Percentiles rank a stretch among this genome's conserved stretches.
These are phyloP conservation scores for Barnettozyma vustinii DNA, from an alignment of 805 yeast genomes.

Conservation along the genomic window DNA sequence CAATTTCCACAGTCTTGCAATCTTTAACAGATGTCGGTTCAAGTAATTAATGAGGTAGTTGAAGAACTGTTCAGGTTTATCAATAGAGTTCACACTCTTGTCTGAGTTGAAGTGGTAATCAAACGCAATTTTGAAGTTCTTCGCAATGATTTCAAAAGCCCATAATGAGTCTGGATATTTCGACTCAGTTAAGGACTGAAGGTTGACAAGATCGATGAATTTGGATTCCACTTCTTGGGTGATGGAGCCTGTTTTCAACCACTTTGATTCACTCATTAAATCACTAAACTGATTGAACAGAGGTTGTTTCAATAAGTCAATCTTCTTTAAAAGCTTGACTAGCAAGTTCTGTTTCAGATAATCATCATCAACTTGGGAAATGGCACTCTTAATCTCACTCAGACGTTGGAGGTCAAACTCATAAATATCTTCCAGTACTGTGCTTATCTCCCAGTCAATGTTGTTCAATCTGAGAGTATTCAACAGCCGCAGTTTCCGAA, in stretches of 20 bases:
- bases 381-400: constrained; percentile 6
- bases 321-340: constrained; percentile 7
- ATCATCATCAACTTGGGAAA: constrained; percentile 2
- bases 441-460: neutral
- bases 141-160: constrained; percentile 43
- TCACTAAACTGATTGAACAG: constrained; percentile 7
- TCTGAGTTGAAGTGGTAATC: constrained; percentile 47
- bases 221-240: neutral
- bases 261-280: constrained; percentile 11
- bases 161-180: constrained; percentile 40
- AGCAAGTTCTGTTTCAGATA: neutral
- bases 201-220: constrained; percentile 13
- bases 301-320: constrained; percentile 11
- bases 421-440: neutral
- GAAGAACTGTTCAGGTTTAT: constrained; percentile 49
- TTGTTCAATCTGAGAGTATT: neutral
- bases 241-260: constrained; percentile 13
- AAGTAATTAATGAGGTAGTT: constrained; percentile 44
- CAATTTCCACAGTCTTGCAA: constrained; percentile 38
- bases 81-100: constrained; percentile 39
- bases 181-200: constrained; percentile 13
- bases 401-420: constrained; percentile 14
- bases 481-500: constrained; percentile 1
- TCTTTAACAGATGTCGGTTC: constrained; percentile 32
- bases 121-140: constrained; percentile 43